phyloP scores from a whole-genome alignment of 495 filamentous ascomycete genomes.

The Aspergillus bertholletiae region DNA sequence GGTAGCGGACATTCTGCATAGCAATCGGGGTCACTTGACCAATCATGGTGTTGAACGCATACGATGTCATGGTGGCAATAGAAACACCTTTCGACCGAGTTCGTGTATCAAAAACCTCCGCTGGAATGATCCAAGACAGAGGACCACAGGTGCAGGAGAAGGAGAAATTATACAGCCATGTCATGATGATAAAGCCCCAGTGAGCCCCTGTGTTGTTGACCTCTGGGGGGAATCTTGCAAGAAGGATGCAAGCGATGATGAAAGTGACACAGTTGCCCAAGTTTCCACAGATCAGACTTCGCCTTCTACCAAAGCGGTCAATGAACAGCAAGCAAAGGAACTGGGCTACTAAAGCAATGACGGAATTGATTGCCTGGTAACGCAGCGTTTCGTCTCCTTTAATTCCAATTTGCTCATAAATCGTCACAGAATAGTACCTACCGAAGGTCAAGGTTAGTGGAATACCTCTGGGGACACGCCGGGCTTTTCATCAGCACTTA shows the following conservation, averaged over 20 bases:
- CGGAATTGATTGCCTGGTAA: constrained; percentile 68
- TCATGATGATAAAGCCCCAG: constrained; percentile 72
- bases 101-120: constrained; percentile 67
- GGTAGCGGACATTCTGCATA: constrained; percentile 47
- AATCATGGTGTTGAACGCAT: constrained; percentile 73
- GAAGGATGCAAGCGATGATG: constrained; percentile 43
- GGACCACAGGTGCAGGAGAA: constrained; percentile 65
- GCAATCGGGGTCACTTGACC: constrained; percentile 64
- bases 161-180: constrained; percentile 67
- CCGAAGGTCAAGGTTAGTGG: neutral
- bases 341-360: constrained; percentile 63
- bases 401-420: constrained; percentile 68
- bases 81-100: constrained; percentile 65
- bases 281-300: constrained; percentile 63
- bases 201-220: constrained; percentile 54
- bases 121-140: constrained; percentile 60
- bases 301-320: constrained; percentile 61
- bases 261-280: constrained; percentile 60
- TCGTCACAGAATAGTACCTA: constrained; percentile 63
- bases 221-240: constrained; percentile 53
- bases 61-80: constrained; percentile 61
- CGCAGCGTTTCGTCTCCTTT: constrained; percentile 57
- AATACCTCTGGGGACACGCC: neutral
- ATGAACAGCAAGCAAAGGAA: constrained; percentile 65
- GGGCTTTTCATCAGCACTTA: constrained; percentile 13